Evolutionary conservation across 331 rosid genomes (phyloP).

Genomic region (Erythrophleum ivorense): DNA sequence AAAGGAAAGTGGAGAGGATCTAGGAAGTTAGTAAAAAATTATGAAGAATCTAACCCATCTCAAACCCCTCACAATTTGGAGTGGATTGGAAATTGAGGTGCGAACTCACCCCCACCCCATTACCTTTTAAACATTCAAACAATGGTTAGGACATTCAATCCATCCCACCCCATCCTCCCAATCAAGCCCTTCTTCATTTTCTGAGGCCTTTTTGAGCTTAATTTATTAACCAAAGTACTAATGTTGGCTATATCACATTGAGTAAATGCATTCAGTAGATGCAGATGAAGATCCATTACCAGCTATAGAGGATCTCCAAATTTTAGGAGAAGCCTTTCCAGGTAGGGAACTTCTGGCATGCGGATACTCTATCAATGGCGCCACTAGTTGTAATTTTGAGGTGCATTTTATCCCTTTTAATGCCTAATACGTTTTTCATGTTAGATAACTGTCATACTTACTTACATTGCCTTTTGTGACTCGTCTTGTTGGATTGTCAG

Average conservation of each 20-base stretch:
- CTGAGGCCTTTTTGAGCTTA: conserved; percentile 60
- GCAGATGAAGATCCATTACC: conserved; percentile 96
- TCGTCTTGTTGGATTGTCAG: conserved; percentile 54
- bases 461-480: conserved; percentile 37
- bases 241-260: conserved; percentile 37
- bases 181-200: conserved; percentile 65
- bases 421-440: conserved; percentile 23
- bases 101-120: neutral
- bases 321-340: conserved; percentile 86
- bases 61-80: neutral
- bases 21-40: too few relatives aligned
- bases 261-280: conserved; percentile 50
- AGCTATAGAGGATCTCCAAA: conserved; percentile 88
- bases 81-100: neutral
- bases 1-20: too few relatives aligned
- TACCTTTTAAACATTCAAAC: neutral
- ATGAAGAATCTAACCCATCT: neutral
- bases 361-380: conserved; percentile 80
- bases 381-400: conserved; percentile 93
- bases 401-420: conserved; percentile 49
- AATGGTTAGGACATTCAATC: neutral
- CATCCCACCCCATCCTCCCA: neutral
- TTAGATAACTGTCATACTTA: conserved; percentile 15
- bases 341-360: conserved; percentile 88
- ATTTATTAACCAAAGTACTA: conserved; percentile 11